phyloP scores from a whole-genome alignment of 371 early-diverging fungal genomes.

The Rhizopus arrhizus region DNA sequence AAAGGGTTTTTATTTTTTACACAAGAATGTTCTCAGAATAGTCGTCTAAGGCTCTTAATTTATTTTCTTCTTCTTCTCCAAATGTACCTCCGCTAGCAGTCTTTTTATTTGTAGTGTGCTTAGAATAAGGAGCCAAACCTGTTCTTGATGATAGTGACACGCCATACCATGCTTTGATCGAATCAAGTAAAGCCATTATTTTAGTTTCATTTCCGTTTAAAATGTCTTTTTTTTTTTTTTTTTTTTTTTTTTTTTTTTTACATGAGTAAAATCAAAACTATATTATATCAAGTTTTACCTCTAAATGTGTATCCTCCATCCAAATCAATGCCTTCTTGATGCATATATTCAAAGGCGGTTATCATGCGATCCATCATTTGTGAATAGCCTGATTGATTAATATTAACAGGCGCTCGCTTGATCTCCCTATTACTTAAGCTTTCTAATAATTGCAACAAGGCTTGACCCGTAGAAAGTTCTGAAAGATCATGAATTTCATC shows the following conservation, averaged over 20 bases:
- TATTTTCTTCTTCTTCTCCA: slow-evolving; percentile 32
- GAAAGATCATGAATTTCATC: slow-evolving; percentile 24
- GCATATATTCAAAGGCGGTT: slow-evolving; percentile 66
- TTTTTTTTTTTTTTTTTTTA: neutral
- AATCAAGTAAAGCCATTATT: slow-evolving; percentile 45
- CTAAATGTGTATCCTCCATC: slow-evolving; percentile 60
- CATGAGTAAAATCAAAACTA: neutral
- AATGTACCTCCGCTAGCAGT: slow-evolving; percentile 38
- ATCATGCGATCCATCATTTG: slow-evolving; percentile 54
- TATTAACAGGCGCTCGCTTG: slow-evolving; percentile 9
- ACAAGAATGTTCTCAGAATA: neutral
- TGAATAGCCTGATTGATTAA: slow-evolving; percentile 32
- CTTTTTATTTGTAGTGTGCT: slow-evolving; percentile 16
- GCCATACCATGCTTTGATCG: slow-evolving; percentile 36
- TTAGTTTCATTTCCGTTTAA: slow-evolving; percentile 53
- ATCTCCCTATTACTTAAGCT: slow-evolving; percentile 52
- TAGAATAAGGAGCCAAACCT: neutral
- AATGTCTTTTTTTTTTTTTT: slow-evolving; percentile 29
- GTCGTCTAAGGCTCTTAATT: slow-evolving; percentile 22
- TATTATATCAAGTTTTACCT: slow-evolving; percentile 28
- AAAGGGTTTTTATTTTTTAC: slow-evolving; percentile 1
- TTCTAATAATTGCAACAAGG: slow-evolving; percentile 55
- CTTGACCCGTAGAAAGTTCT: slow-evolving; percentile 55
- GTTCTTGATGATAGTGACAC: neutral
- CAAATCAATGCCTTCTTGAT: slow-evolving; percentile 55